These are phyloP conservation scores for Beta lomatogona DNA, from an alignment of 179 eudicot genomes.

Conservation along the genomic window DNA sequence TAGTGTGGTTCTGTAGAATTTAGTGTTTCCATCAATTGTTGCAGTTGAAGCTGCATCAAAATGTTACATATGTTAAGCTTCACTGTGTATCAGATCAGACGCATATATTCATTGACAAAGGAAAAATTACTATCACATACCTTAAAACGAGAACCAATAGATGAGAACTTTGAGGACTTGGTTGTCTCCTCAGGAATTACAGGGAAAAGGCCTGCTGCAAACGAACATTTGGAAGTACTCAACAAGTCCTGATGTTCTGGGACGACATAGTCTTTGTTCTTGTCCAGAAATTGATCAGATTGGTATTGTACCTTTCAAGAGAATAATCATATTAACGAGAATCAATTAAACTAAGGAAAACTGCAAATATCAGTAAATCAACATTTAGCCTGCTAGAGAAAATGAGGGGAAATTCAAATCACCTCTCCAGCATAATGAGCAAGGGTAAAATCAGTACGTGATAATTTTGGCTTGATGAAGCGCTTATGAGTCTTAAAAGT, in stretches of 20 bases:
- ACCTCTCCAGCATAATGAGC: slow-evolving; percentile 99
- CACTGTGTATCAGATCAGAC: neutral
- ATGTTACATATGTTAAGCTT: slow-evolving; percentile 22
- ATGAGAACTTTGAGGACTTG: slow-evolving; percentile 87
- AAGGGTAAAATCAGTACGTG: slow-evolving; percentile 86
- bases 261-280: slow-evolving; percentile 97
- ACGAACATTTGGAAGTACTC: slow-evolving; percentile 80
- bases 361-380: slow-evolving; percentile 6
- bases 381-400: neutral
- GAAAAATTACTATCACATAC: slow-evolving; percentile 33
- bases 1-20: slow-evolving; percentile 96
- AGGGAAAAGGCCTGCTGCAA: slow-evolving; percentile 86
- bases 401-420: slow-evolving; percentile 26
- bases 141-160: slow-evolving; percentile 93
- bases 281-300: slow-evolving; percentile 88
- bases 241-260: slow-evolving; percentile 93
- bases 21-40: slow-evolving; percentile 86
- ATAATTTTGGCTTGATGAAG: slow-evolving; percentile 86
- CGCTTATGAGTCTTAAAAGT: slow-evolving; percentile 79
- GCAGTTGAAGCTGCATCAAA: slow-evolving; percentile 81
- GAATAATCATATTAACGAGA: slow-evolving; percentile 22
- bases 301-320: slow-evolving; percentile 74
- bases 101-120: slow-evolving; percentile 5
- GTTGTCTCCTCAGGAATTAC: slow-evolving; percentile 62
- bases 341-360: slow-evolving; percentile 3